Evolutionary conservation across 1,139 yeast genomes (phyloP).

Genomic region (Pichia sp.): DNA sequence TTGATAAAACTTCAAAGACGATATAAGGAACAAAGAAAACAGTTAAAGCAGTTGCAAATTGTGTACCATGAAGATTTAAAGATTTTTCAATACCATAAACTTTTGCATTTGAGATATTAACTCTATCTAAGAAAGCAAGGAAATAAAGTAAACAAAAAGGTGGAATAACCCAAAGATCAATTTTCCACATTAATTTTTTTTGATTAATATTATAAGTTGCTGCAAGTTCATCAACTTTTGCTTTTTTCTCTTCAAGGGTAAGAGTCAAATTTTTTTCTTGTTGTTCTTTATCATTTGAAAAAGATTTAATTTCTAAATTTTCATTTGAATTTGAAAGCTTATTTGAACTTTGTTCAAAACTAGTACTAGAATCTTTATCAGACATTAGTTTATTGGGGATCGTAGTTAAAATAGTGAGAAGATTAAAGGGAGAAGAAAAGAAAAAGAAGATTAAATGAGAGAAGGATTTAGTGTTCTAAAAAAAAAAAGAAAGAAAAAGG

Average conservation of each 20-base stretch:
- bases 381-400: background rate
- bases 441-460: too few species aligned
- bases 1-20: slow-evolving; percentile 61
- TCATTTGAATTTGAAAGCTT: background rate
- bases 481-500: too few species aligned
- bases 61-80: slow-evolving; percentile 47
- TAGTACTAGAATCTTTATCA: slow-evolving; percentile 1
- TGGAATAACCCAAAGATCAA: slow-evolving; percentile 62
- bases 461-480: too few species aligned
- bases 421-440: too few species aligned
- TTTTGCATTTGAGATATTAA: slow-evolving; percentile 69
- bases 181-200: slow-evolving; percentile 50
- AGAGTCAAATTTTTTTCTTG: background rate
- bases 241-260: slow-evolving; percentile 20
- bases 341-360: background rate
- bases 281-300: background rate
- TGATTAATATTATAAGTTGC: slow-evolving; percentile 38
- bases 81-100: slow-evolving; percentile 57
- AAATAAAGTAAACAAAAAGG: slow-evolving; percentile 65
- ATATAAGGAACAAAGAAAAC: slow-evolving; percentile 72
- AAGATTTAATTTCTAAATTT: background rate
- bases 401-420: too few species aligned
- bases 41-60: slow-evolving; percentile 61
- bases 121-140: slow-evolving; percentile 66
- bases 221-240: slow-evolving; percentile 36